phyloP scores from a whole-genome alignment of 2,329 filamentous ascomycete genomes.

The Fusarium torulosum region DNA sequence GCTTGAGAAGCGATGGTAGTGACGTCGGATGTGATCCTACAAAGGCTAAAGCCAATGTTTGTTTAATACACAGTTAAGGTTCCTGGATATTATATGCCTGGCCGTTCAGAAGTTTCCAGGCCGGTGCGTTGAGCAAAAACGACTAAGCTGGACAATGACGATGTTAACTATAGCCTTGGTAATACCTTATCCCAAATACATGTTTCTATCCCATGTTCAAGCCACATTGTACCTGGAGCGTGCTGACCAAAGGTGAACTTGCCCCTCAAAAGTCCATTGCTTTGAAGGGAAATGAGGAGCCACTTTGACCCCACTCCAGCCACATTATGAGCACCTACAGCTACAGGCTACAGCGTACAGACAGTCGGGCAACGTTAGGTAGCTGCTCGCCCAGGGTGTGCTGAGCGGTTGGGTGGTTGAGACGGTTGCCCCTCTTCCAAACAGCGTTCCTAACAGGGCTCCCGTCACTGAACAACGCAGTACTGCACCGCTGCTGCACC shows the following conservation, averaged over 20 bases:
- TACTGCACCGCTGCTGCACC: slow-evolving; percentile 9
- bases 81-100: slow-evolving; percentile 1
- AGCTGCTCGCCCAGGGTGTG: slow-evolving; percentile 3
- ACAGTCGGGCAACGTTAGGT: too few species aligned
- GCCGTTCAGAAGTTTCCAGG: not conserved
- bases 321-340: slow-evolving; percentile 24
- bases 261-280: slow-evolving; percentile 17
- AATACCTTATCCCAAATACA: not conserved
- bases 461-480: slow-evolving; percentile 24
- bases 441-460: slow-evolving; percentile 21
- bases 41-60: not conserved
- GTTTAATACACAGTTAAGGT: not conserved
- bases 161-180: not conserved
- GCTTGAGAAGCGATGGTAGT: slow-evolving; percentile 21
- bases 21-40: slow-evolving; percentile 20
- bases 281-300: slow-evolving; percentile 34
- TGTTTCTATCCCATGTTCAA: slow-evolving; percentile 12
- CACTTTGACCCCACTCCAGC: slow-evolving; percentile 37
- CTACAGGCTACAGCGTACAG: too few species aligned
- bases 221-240: slow-evolving; percentile 26
- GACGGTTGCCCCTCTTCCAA: slow-evolving; percentile 22
- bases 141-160: not conserved
- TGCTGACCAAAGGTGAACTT: slow-evolving; percentile 19
- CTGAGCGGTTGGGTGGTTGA: not conserved
- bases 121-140: not conserved